phyloP scores from a whole-genome alignment of 192 early-diverging fungal species.

The Backusella morwellensis region DNA sequence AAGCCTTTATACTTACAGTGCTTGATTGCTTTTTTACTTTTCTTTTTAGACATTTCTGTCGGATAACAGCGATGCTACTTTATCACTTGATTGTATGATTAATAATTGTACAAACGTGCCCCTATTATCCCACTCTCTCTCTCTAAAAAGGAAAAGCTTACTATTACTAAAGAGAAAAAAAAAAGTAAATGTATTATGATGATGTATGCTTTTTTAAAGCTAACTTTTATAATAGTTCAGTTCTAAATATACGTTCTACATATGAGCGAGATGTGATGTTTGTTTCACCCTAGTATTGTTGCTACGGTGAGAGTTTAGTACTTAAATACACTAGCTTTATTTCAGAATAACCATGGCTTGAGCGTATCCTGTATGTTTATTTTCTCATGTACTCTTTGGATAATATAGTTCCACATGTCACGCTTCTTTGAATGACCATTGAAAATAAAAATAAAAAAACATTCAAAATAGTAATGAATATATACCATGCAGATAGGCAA shows the following conservation, averaged over 20 bases:
- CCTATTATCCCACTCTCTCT: neutral
- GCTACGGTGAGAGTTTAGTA: neutral
- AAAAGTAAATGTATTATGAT: too few species aligned
- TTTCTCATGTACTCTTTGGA: neutral
- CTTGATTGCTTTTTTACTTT: too few species aligned
- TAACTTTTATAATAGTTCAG: neutral
- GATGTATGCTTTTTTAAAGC: neutral
- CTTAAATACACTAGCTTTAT: neutral
- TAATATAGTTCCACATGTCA: neutral
- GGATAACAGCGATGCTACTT: too few species aligned
- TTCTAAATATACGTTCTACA: neutral
- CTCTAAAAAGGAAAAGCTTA: neutral
- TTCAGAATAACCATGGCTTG: neutral
- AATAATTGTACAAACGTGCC: too few species aligned
- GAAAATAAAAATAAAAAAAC: neutral
- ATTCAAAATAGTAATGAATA: neutral
- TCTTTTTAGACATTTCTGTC: too few species aligned
- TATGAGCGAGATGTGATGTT: neutral
- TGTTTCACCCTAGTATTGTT: neutral
- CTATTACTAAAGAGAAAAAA: neutral
- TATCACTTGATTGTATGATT: too few species aligned
- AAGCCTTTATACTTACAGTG: too few species aligned
- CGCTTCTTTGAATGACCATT: neutral
- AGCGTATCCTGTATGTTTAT: neutral
- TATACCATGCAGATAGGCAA: neutral